phyloP scores from a whole-genome alignment of 1,139 yeast species.

The Pichia sp. region DNA sequence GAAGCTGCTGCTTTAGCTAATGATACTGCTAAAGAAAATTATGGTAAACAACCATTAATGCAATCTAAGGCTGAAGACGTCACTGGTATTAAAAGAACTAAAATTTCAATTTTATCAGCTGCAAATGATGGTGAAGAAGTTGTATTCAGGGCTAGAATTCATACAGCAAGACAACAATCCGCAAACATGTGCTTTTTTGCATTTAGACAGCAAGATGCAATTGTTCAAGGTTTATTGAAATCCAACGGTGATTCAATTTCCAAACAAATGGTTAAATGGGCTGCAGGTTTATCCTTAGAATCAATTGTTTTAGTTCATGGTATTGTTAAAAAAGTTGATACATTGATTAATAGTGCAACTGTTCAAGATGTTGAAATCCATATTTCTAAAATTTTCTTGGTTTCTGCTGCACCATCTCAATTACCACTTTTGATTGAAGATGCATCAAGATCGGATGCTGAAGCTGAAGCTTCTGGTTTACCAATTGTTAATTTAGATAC shows the following conservation, averaged over 20 bases:
- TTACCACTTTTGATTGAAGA: conserved; percentile 93
- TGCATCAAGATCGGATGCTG: conserved; percentile 90
- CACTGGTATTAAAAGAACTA: conserved; percentile 53
- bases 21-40: conserved; percentile 80
- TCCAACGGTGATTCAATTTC: conserved; percentile 63
- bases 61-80: conserved; percentile 52
- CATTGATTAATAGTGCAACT: conserved; percentile 83
- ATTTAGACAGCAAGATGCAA: conserved; percentile 79
- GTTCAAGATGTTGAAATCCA: conserved; percentile 85
- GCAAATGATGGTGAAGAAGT: conserved; percentile 74
- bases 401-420: conserved; percentile 86
- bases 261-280: conserved; percentile 97
- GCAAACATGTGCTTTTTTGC: conserved; percentile 89
- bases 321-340: conserved; percentile 73
- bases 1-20: conserved; percentile 73
- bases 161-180: conserved; percentile 90
- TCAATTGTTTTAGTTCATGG: conserved; percentile 91
- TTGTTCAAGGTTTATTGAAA: conserved; percentile 80
- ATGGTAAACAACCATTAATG: conserved; percentile 84
- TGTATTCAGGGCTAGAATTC: conserved; percentile 87
- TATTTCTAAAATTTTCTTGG: conserved; percentile 63
- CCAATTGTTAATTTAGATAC: conserved; percentile 96
- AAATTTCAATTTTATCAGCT: conserved; percentile 50
- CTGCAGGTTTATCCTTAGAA: conserved; percentile 77
- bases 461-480: conserved; percentile 85